Evolutionary conservation across 257 asterid genomes (phyloP), one percentile per base, ranked within the genome.

Genomic region (Solanum lignicaule): DNA sequence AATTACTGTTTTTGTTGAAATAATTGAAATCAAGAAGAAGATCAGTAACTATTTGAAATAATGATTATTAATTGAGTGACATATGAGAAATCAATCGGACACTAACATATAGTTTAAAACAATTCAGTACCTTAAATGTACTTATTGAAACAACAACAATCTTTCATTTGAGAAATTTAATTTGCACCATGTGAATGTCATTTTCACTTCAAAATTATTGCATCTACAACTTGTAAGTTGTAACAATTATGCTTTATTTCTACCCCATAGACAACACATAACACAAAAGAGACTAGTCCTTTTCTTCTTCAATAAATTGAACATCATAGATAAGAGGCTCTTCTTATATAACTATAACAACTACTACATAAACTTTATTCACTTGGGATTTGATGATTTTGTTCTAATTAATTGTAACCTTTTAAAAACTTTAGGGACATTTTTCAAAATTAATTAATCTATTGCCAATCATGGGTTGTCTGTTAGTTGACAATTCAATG

Each of bases 381-480:
- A 81, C 27, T 82, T 29, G 27, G 85, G 13, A 82, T 29, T 82
- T 48, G 85, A 48, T 48, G 85, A 48, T 48, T 82, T 48, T 29
- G 69, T 29, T 48, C 18, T 48, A 82, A 48, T 18, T 81, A 81
- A 18, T 18, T 81, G 68, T 48, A 81, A 85, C 87, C 78, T 85
- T 85, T 85, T 27, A 18, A 9, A 1, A n/a, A 65, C 55, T 65
- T 85, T 5, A 71, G 23, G 23, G 78, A 39, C 87, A 79, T 81
- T 52, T 87, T 73, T 10, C 46, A 20, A 62, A 52, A 52, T 52
- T 2, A 60, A 75, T 29, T 29, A 7, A 69, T 87, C 58, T 84
- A 81, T 72, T 89, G 62, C 75, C 91, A 93, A 93, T 92, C 94
- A 92, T 92, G 96, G 91, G 90, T 89, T 92, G 92, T 90, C 93